Evolutionary conservation across 1,284 basidiomycete genomes (phyloP).

Genomic region (Amylostereum chailletii): DNA sequence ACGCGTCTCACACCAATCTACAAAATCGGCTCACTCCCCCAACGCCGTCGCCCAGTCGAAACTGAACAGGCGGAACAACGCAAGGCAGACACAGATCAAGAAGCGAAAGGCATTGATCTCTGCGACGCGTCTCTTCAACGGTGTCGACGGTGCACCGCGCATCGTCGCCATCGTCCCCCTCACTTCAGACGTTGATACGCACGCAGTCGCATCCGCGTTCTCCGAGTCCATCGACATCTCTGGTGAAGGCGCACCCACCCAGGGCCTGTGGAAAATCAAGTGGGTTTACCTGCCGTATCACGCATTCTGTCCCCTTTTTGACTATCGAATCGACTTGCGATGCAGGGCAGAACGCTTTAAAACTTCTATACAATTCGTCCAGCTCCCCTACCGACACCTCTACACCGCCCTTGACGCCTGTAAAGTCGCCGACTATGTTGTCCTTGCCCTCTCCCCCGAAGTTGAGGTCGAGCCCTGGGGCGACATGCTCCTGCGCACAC

Average conservation of each 20-base stretch:
- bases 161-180: constrained; percentile 78
- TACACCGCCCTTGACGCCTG: constrained; percentile 83
- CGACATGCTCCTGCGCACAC: constrained; percentile 82
- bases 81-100: constrained; percentile 67
- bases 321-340: constrained; percentile 1
- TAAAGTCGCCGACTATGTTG: constrained; percentile 86
- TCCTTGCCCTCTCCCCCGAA: constrained; percentile 76
- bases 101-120: constrained; percentile 68
- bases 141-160: constrained; percentile 71
- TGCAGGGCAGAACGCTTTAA: constrained; percentile 78
- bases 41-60: constrained; percentile 48
- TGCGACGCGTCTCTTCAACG: constrained; percentile 67
- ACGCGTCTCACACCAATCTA: constrained; percentile 41
- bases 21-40: constrained; percentile 37
- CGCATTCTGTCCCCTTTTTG: constrained; percentile 7
- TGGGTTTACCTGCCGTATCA: constrained; percentile 24
- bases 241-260: constrained; percentile 39
- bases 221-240: constrained; percentile 57
- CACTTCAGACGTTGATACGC: constrained; percentile 55
- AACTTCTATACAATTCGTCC: constrained; percentile 82
- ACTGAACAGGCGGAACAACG: constrained; percentile 66
- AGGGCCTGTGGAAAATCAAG: constrained; percentile 61
- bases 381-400: constrained; percentile 60
- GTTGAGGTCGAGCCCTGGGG: constrained; percentile 84
- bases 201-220: constrained; percentile 48